Evolutionary conservation across 768 basidiomycete genomes (phyloP).

Genomic region (Kwoniella pini): DNA sequence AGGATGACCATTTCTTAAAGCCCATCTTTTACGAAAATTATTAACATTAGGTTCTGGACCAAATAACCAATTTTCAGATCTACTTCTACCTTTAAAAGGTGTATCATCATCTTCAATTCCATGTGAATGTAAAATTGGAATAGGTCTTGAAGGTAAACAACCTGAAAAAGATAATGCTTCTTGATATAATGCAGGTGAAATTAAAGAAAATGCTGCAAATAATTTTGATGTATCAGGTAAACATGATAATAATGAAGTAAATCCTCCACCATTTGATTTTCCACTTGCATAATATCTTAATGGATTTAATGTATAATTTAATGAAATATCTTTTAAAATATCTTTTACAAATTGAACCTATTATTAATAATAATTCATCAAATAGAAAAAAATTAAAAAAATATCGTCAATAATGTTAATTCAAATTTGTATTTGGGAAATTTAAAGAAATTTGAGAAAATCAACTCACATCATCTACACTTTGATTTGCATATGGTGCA

Average conservation of each 20-base stretch:
- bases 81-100: constrained; percentile 31
- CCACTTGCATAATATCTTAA: constrained; percentile 35
- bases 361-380: too few species aligned
- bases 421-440: too few species aligned
- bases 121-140: constrained; percentile 40
- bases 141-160: constrained; percentile 24
- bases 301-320: constrained; percentile 29
- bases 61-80: constrained; percentile 11
- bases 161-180: constrained; percentile 30
- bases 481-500: constrained; percentile 31
- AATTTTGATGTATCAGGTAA: constrained; percentile 28
- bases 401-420: too few species aligned
- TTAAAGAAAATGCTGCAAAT: constrained; percentile 41
- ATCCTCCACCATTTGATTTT: constrained; percentile 47
- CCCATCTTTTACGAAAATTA: constrained; percentile 38
- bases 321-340: constrained; percentile 30
- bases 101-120: constrained; percentile 37
- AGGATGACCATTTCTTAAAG: constrained; percentile 34
- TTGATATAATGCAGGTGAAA: constrained; percentile 39
- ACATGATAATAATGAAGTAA: constrained; percentile 40
- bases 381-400: too few species aligned
- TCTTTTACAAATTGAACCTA: constrained; percentile 43
- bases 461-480: constrained; percentile 33
- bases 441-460: too few species aligned
- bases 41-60: constrained; percentile 27